Conservation (phyloP, 2,329 filamentous ascomycete species). For the Ophiocordyceps camponoti-rufipedis region DNA sequence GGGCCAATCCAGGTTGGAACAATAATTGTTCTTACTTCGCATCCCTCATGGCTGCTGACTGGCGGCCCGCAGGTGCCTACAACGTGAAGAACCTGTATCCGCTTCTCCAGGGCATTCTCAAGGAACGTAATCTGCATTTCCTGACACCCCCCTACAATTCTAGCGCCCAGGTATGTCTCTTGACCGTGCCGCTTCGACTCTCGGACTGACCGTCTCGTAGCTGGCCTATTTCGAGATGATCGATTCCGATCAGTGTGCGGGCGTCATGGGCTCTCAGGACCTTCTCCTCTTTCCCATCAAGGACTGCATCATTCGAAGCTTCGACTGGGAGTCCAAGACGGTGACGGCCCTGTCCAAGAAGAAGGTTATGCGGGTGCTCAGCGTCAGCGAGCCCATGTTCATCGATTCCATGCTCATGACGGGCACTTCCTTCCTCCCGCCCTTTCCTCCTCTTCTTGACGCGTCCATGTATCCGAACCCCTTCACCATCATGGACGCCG, state of each 20-base stretch:
- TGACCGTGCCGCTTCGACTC: background rate
- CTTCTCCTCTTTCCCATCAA: constrained; percentile 71
- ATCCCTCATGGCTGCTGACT: background rate
- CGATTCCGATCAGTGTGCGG: constrained; percentile 50
- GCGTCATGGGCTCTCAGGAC: constrained; percentile 70
- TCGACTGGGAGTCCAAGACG: constrained; percentile 50
- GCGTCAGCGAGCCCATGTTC: constrained; percentile 52
- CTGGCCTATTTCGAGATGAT: constrained; percentile 60
- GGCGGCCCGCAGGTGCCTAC: constrained; percentile 40
- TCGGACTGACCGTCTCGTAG: constrained; percentile 9
- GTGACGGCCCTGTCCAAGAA: constrained; percentile 49
- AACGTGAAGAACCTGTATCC: constrained; percentile 55
- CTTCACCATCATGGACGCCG: constrained; percentile 52
- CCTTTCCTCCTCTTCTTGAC: constrained; percentile 61
- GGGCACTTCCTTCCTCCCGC: constrained; percentile 62
- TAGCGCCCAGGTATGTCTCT: constrained; percentile 53
- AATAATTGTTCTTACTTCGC: background rate
- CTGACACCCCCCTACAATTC: constrained; percentile 77
- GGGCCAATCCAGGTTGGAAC: constrained; percentile 47
- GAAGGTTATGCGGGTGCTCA: constrained; percentile 49
- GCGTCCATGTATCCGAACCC: constrained; percentile 33
- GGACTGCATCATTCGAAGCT: constrained; percentile 47
- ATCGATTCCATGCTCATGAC: constrained; percentile 69
- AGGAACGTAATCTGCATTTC: constrained; percentile 51
- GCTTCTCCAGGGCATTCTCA: constrained; percentile 57